phyloP scores from a whole-genome alignment of 495 filamentous ascomycete species.

The Diplogelasinospora grovesii region DNA sequence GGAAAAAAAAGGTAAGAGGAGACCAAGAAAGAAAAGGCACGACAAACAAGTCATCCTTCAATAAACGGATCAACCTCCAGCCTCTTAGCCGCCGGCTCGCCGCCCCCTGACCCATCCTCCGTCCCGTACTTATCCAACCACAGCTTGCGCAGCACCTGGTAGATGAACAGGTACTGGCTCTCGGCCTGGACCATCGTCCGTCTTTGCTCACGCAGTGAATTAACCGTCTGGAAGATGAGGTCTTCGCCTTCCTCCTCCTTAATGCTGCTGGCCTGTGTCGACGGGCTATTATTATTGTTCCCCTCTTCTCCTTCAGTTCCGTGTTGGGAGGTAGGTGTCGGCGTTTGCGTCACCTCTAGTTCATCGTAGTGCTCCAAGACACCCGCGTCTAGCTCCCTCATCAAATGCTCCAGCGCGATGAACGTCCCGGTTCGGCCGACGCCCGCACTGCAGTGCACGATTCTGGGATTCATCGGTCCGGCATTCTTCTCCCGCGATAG shows the following conservation, averaged over 20 bases:
- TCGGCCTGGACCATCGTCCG: conserved; percentile 96
- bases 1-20: no score
- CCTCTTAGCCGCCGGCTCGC: conserved; percentile 41
- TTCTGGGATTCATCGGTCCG: conserved; percentile 62
- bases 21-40: no score
- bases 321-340: background rate
- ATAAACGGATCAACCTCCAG: conserved; percentile 36
- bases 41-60: no score
- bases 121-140: conserved; percentile 52
- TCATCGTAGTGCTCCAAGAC: conserved; percentile 45
- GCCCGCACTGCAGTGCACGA: conserved; percentile 91
- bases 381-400: conserved; percentile 73
- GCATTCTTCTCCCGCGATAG: conserved; percentile 66
- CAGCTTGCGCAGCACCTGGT: conserved; percentile 73
- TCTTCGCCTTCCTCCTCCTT: conserved; percentile 31
- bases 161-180: conserved; percentile 80
- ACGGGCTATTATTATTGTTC: background rate
- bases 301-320: conserved; percentile 2
- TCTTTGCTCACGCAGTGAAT: conserved; percentile 77
- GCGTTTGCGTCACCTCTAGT: conserved; percentile 4
- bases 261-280: background rate
- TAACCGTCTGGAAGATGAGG: conserved; percentile 63
- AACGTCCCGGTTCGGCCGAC: conserved; percentile 94
- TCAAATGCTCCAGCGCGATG: conserved; percentile 85
- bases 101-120: conserved; percentile 17